A percentile compares a stretch with the other conserved stretches of the same genome.
Evolutionary conservation across 257 asterid species (phyloP).

Genomic region (Rubia yunnanensis): DNA sequence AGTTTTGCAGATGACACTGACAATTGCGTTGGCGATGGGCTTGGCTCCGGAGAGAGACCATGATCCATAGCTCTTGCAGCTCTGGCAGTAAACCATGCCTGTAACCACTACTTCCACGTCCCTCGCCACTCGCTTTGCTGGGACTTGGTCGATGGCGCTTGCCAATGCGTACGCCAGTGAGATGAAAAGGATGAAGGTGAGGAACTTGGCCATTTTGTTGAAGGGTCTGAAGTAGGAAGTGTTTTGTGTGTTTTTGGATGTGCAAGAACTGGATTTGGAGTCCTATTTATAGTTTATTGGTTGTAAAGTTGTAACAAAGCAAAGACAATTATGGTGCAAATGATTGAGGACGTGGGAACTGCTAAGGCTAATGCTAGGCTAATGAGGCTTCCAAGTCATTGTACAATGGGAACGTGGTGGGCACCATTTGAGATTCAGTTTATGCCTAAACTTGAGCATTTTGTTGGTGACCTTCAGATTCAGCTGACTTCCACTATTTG

Average conservation of each 20-base stretch:
- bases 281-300: constrained; percentile 25
- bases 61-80: constrained; percentile 42
- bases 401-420: constrained; percentile 37
- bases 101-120: constrained; percentile 54
- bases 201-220: constrained; percentile 36
- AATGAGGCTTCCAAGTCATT: constrained; percentile 7
- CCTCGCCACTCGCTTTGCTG: constrained; percentile 27
- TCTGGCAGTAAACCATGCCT: constrained; percentile 78
- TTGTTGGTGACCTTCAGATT: too few species aligned
- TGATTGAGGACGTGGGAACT: constrained; percentile 41
- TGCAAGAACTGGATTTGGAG: constrained; percentile 8
- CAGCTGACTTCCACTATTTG: not conserved
- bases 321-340: constrained; percentile 1
- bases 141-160: constrained; percentile 19
- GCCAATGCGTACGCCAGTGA: constrained; percentile 25
- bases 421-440: constrained; percentile 16
- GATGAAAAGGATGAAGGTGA: constrained; percentile 35
- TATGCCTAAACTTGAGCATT: not conserved
- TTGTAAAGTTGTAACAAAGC: not conserved
- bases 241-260: constrained; percentile 1
- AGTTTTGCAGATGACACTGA: constrained; percentile 77
- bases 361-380: constrained; percentile 16
- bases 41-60: constrained; percentile 53
- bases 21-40: constrained; percentile 45
- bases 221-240: not conserved